Evolutionary conservation across 495 filamentous ascomycete genomes (phyloP), one percentile per base, ranked within the genome.

Genomic region (Penicillium lagena): DNA sequence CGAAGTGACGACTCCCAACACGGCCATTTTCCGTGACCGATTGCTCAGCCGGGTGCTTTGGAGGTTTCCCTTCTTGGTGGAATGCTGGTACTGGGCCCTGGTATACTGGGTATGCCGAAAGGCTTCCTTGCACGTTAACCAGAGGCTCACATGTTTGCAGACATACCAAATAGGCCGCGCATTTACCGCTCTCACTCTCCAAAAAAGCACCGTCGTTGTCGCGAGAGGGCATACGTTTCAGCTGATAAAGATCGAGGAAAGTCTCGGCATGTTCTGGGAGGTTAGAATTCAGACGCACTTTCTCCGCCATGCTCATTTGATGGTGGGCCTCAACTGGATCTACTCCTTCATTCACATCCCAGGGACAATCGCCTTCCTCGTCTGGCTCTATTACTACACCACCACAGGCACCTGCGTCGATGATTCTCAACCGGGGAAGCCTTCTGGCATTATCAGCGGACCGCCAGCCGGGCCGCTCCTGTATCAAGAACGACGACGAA

Each of bases 341-440:
- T 89, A 89, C 56, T 87, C 83, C 1, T 88, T 88, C 52, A 87
- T 90, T 50, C 86, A 90, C 60, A 89, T 90, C 43, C 86, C 85
- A 0, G 85, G 84, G 11, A 88, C 86, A 4, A 87, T 87, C 40
- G 72, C 76, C 9, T 86, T 82, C 56, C 69, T 86, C 17, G 76
- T 83, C 45, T 79, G 76, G 59, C 69, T 87, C 7, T 86, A 79
- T 59, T 81, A 85, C 60, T 79, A 78, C 51, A 85, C 81, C 29
- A 81, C 74, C 38, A 73, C 76, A 15, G 67, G 51, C 50, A 76
- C 68, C 48, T 49, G 64, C 8, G 58, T 59, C 37, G 55, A 65
- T 41, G 61, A 71, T 34, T 44, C 56, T 15, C 71, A 69, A 27
- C 43, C 52, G 1, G 67, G 64, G 31, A 69, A 67, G 37, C 55